These are phyloP conservation scores for Saturnispora sanitii DNA, from an alignment of 805 yeast genomes.

Conservation along the genomic window DNA sequence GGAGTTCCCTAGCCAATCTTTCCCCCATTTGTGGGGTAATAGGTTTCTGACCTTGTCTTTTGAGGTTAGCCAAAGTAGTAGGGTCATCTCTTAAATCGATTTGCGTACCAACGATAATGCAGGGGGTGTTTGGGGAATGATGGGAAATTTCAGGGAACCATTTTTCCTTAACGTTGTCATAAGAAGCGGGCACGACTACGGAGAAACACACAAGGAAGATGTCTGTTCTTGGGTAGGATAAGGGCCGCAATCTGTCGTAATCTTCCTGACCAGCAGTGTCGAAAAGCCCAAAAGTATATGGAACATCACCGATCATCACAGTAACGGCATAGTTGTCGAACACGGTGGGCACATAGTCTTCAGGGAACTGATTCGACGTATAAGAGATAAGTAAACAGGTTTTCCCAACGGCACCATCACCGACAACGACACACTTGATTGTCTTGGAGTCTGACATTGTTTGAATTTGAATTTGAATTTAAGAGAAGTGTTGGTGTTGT, in stretches of 20 bases:
- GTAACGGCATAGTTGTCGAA: conserved; percentile 93
- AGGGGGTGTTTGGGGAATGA: conserved; percentile 95
- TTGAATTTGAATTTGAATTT: background rate
- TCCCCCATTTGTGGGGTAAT: conserved; percentile 84
- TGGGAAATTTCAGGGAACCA: conserved; percentile 97
- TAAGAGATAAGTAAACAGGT: conserved; percentile 92
- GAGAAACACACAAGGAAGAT: conserved; percentile 93
- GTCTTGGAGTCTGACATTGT: conserved; percentile 21
- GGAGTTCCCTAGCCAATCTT: conserved; percentile 82
- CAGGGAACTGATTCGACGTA: conserved; percentile 94
- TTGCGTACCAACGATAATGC: conserved; percentile 94
- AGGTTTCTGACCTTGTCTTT: conserved; percentile 83
- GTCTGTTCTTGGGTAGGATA: conserved; percentile 94
- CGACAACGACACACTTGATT: conserved; percentile 94
- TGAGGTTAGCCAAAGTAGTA: conserved; percentile 77
- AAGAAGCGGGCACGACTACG: conserved; percentile 93
- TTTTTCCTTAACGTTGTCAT: conserved; percentile 94
- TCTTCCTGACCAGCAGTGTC: conserved; percentile 99
- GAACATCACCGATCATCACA: conserved; percentile 95
- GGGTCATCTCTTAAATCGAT: conserved; percentile 92
- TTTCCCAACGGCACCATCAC: conserved; percentile 99
- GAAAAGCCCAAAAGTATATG: conserved; percentile 91
- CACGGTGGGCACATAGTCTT: conserved; percentile 98
- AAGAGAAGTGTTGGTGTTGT: background rate
- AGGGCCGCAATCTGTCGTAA: conserved; percentile 93